phyloP scores from a whole-genome alignment of 2,329 filamentous ascomycete genomes.

The Fusarium gaditjirri region DNA sequence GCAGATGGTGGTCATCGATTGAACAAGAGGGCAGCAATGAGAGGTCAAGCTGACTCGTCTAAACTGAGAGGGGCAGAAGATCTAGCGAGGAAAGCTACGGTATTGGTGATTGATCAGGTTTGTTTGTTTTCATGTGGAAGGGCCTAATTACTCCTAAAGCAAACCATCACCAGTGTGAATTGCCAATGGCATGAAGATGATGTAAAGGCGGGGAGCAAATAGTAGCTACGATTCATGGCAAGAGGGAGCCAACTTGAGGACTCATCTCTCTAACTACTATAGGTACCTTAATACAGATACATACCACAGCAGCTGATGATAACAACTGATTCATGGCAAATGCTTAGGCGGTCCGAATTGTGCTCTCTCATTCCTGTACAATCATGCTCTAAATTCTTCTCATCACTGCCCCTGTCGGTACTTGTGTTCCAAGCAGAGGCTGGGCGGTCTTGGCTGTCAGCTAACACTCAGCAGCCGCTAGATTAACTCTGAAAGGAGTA shows the following conservation, averaged over 20 bases:
- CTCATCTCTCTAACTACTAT: neutral
- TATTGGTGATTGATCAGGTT: slow-evolving; percentile 4
- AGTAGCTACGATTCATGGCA: slow-evolving; percentile 23
- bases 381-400: neutral
- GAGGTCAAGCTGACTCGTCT: slow-evolving; percentile 26
- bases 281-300: neutral
- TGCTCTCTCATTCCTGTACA: neutral
- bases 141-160: neutral
- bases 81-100: slow-evolving; percentile 18
- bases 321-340: neutral
- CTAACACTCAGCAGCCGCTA: slow-evolving; percentile 25
- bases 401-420: slow-evolving; percentile 16
- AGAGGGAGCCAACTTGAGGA: slow-evolving; percentile 14
- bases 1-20: slow-evolving; percentile 34
- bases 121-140: slow-evolving; percentile 26
- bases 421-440: slow-evolving; percentile 15
- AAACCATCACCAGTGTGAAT: slow-evolving; percentile 11
- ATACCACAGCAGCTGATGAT: neutral
- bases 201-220: slow-evolving; percentile 27
- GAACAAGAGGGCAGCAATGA: slow-evolving; percentile 1
- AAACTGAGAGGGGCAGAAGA: slow-evolving; percentile 11
- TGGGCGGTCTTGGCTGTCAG: slow-evolving; percentile 14
- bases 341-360: neutral
- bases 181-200: slow-evolving; percentile 37
- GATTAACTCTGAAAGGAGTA: slow-evolving; percentile 29